Evolutionary conservation across 129 eudicot species (phyloP).

Genomic region (Mikania micrantha): DNA sequence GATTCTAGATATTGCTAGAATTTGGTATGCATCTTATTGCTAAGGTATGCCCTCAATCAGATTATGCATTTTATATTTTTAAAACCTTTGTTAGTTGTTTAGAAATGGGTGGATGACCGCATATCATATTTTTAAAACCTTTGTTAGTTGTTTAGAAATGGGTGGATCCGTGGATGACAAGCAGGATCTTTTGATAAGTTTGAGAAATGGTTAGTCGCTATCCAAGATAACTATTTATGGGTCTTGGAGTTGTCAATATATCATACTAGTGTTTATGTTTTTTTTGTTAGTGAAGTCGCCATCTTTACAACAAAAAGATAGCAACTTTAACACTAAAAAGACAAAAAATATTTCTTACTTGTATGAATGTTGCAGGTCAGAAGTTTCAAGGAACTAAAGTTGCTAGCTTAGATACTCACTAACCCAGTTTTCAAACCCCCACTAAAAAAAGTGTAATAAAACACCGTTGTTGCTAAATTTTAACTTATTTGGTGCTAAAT

Average conservation of each 20-base stretch:
- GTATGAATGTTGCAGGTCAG: neutral
- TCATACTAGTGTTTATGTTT: neutral
- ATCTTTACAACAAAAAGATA: no score
- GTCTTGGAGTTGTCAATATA: neutral
- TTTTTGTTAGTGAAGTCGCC: neutral
- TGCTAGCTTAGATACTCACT: neutral
- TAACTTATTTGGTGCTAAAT: no score
- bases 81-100: no score
- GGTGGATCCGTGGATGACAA: neutral
- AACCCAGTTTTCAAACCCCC: neutral
- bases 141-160: no score
- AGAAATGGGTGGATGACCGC: no score
- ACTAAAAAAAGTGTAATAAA: no score
- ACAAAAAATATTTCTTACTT: neutral
- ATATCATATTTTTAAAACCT: no score
- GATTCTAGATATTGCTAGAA: slow-evolving; percentile 78
- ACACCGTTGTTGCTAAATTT: no score
- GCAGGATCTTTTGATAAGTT: neutral
- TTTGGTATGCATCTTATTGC: slow-evolving; percentile 53
- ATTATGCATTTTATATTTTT: neutral
- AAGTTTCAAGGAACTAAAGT: neutral
- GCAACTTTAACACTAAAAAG: neutral
- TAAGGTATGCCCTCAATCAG: slow-evolving; percentile 33
- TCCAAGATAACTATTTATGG: no score
- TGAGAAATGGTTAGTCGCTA: no score